These are phyloP conservation scores for Coemansia guatemalensis DNA, from an alignment of 192 early-diverging fungal genomes.

Conservation along the genomic window DNA sequence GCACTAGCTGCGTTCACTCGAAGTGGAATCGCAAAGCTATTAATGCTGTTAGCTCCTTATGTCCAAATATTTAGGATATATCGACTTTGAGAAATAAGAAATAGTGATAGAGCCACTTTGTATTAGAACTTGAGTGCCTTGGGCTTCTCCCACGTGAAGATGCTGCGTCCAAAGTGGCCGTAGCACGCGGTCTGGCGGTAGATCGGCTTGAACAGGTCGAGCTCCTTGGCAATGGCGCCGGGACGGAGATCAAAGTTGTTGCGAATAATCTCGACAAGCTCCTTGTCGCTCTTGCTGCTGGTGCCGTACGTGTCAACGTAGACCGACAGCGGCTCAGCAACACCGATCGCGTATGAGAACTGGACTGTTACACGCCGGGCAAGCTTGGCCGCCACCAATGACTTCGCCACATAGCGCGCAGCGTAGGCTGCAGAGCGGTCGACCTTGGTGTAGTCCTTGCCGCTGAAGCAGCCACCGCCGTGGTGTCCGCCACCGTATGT, in stretches of 20 bases:
- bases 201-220: conserved; percentile 97
- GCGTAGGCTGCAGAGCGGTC: conserved; percentile 98
- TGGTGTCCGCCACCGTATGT: conserved; percentile 92
- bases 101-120: too few species aligned
- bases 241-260: conserved; percentile 99
- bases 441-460: conserved; percentile 99
- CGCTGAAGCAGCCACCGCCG: conserved; percentile 99
- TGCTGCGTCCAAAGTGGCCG: conserved; percentile 89
- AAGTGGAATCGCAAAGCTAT: too few species aligned
- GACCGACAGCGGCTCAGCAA: conserved; percentile 95
- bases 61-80: too few species aligned
- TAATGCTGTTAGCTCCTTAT: too few species aligned
- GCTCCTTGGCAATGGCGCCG: conserved; percentile 97
- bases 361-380: conserved; percentile 92
- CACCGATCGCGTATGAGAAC: conserved; percentile 98
- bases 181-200: conserved; percentile 97
- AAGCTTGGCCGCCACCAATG: conserved; percentile 88
- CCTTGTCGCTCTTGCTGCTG: conserved; percentile 82
- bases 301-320: conserved; percentile 98
- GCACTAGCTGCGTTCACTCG: too few species aligned
- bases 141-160: conserved; percentile 94
- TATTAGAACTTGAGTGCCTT: conserved; percentile 70
- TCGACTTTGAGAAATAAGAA: too few species aligned
- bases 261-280: conserved; percentile 92
- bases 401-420: conserved; percentile 98